Base-by-base conservation (phyloP, 2,329 filamentous ascomycete genomes). In the Diaporthe vexans region DNA sequence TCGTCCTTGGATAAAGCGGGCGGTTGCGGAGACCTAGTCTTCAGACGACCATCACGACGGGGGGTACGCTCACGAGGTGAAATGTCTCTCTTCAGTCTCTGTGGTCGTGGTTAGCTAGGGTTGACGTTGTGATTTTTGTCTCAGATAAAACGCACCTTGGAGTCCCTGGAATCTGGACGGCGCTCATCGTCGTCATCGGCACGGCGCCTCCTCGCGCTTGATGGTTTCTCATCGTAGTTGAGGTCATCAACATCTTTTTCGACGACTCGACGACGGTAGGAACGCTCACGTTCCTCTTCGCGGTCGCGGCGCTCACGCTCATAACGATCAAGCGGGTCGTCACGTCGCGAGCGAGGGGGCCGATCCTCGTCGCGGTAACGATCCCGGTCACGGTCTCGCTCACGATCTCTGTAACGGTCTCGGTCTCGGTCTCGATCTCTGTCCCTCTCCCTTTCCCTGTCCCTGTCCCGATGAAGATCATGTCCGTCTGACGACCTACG, bases 251-350 rank as follows among this genome's bases (percentile, higher is more conserved):
- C 92, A 78, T 92, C 91, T 57, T 94, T 93, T 80, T 95, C 95
- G 76, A 84, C 84, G 75, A 86, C 82, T 74, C 94, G 94, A 78
- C 95, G 94, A 74, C 95, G 92, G 83, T 98, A 98, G 70, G 93
- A 88, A 75, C 95, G 91, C 84, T 98, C 97, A 72, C 96, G 91
- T 82, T 98, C 95, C 78, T 95, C 94, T 81, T 98, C 96, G 67
- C 95, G 91, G 77, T 97, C 94, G 76, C 95, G 91, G 71, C 95
- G 90, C 84, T 98, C 96, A 72, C 94, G 93, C 75, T 97, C 95
- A 81, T 97, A 97, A 81, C 92, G 89, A 78, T 91, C 89, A 67
- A 86, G 82, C 54, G 90, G 87, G 56, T 92, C 91, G 72, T 91
- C 90, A 71, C 92, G 90, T 58, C 89, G 88, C 76, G 88, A 84